Evolutionary conservation across 495 filamentous ascomycete species (phyloP), one percentile per base, ranked within the genome.

Genomic region (Penicillium nucicola): DNA sequence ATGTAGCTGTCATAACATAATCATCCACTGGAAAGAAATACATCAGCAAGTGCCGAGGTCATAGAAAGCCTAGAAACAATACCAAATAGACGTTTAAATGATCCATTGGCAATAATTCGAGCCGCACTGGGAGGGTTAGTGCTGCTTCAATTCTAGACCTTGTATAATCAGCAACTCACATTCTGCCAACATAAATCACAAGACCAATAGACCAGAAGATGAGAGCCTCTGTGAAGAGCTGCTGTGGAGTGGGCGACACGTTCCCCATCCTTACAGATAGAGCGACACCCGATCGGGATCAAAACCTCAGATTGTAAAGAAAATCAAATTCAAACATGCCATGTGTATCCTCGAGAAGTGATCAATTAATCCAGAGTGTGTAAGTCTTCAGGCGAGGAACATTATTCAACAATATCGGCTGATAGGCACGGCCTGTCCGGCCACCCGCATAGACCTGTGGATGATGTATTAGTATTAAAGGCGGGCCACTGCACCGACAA

Each of bases 1-100:
- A 73, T 7, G 77, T 80, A 20, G 72, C 57, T 1, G 78, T 52
- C 75, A 85, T 84, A 14, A 84, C 48, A 62, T 74, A 84, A 52
- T 86, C 83, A 45, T 86, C 67, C 53, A 65, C 69, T 72, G 20
- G 20, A 9, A 15, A 11, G 31, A 7, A 33, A 11, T 2, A 2
- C 11, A 13, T 45, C 15, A 30, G 25, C 2, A 23, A 10, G 14
- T 22, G 17, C 9, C 1, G 5, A 28, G 25, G 48, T 35, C 55
- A 65, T 31, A 68, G 66, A 60, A 3, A 70, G 64, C 55, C 17
- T 62, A 62, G 9, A 71, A 28, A 13, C 33, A 71, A 59, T 56
- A 74, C 75, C 59, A 13, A 60, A 62, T 41, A 72, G 47, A 2
- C 61, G 62, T 45, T 70, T 69, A 30, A 65, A 50, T 17, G 61